Percentiles rank a stretch among this genome's conserved stretches.
These are phyloP conservation scores for Leptodontidium sp. DNA, from an alignment of 2,329 filamentous ascomycete genomes.

Conservation along the genomic window DNA sequence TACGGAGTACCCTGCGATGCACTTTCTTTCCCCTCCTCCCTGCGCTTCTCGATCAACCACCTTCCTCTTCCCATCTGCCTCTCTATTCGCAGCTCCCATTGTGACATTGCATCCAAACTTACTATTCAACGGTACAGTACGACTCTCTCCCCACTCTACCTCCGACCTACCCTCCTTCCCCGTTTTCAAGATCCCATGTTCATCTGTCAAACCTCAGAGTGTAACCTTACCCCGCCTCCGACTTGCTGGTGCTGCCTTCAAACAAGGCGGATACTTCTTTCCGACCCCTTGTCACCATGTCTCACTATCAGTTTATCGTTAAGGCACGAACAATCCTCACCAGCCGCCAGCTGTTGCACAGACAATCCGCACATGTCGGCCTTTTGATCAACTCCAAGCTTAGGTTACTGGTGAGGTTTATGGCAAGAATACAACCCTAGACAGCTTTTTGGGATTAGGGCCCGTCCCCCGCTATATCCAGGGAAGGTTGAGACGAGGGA, in stretches of 20 bases:
- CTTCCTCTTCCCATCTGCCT: not conserved
- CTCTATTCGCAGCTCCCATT: not conserved
- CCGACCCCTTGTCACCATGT: not conserved
- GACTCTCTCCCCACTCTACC: not conserved
- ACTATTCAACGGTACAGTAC: not conserved
- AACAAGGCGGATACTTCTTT: constrained; percentile 4
- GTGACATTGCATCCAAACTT: not conserved
- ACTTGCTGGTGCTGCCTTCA: not conserved
- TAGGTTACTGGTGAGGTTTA: not conserved
- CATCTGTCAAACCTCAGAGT: not conserved
- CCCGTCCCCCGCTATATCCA: not conserved
- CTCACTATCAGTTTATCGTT: constrained; percentile 1
- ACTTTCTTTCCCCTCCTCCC: not conserved
- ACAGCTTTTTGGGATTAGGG: not conserved
- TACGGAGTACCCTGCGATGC: too few relatives aligned
- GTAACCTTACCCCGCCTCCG: constrained; percentile 3
- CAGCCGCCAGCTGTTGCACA: constrained; percentile 1
- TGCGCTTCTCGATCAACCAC: not conserved
- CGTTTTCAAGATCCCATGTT: not conserved
- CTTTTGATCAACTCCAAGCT: not conserved
- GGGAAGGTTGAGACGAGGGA: not conserved
- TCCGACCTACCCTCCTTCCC: not conserved
- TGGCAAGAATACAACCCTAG: not conserved
- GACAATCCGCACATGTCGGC: not conserved
- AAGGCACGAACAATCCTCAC: constrained; percentile 8